phyloP scores from a whole-genome alignment of 2,329 filamentous ascomycete species.

The Alternaria postmessia region DNA sequence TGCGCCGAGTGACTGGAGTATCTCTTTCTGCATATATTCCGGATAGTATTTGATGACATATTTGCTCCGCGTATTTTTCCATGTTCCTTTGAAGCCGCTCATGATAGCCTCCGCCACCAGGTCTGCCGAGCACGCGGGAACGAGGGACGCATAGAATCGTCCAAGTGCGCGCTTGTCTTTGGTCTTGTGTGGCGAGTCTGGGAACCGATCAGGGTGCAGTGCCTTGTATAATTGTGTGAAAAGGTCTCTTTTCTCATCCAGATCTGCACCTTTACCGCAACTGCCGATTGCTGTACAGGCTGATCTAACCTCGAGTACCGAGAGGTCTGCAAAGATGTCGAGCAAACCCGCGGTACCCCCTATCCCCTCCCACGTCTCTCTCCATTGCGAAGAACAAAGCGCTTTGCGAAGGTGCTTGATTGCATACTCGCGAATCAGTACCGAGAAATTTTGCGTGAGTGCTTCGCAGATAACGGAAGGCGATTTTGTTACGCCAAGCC shows the following conservation, averaged over 20 bases:
- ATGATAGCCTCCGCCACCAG: slow-evolving; percentile 21
- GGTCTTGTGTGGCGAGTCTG: slow-evolving; percentile 18
- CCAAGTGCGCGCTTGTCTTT: slow-evolving; percentile 30
- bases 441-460: slow-evolving; percentile 34
- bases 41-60: slow-evolving; percentile 27
- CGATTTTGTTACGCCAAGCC: slow-evolving; percentile 36
- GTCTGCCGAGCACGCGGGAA: slow-evolving; percentile 32
- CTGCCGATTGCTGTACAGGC: slow-evolving; percentile 29
- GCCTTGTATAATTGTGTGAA: slow-evolving; percentile 35
- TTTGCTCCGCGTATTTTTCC: slow-evolving; percentile 10
- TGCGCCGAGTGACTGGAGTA: slow-evolving; percentile 18
- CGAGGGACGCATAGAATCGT: slow-evolving; percentile 27
- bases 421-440: slow-evolving; percentile 27
- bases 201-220: slow-evolving; percentile 29
- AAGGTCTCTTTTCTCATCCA: slow-evolving; percentile 23
- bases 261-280: slow-evolving; percentile 21
- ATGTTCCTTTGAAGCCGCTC: slow-evolving; percentile 5
- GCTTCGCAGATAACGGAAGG: slow-evolving; percentile 24
- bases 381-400: slow-evolving; percentile 32
- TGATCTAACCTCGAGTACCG: slow-evolving; percentile 32
- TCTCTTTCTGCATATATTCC: slow-evolving; percentile 21
- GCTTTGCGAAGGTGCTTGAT: slow-evolving; percentile 31
- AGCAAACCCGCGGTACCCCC: slow-evolving; percentile 38
- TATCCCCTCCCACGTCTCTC: slow-evolving; percentile 36
- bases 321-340: slow-evolving; percentile 32